Evolutionary conservation across 768 basidiomycete genomes (phyloP), one percentile per base, ranked within the genome.

Genomic region (Boletus patriciae): DNA sequence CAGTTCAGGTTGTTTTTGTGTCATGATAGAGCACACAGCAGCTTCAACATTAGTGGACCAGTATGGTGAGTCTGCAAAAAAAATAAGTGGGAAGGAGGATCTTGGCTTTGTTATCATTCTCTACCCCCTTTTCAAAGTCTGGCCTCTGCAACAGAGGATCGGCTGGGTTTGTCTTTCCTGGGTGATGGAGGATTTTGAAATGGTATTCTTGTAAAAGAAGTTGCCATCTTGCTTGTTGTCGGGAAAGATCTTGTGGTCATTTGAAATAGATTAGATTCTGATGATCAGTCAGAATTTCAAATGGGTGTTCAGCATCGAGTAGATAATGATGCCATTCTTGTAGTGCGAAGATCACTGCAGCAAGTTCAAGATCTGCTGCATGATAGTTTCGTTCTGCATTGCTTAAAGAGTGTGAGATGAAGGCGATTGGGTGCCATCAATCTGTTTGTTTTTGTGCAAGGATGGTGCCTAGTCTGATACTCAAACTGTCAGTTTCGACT

Each of bases 121-220:
- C 18, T 25, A 25, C 25, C 25, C 25, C 25, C 25, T 25, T 25
- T 25, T 25, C 25, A 25, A 25, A 25, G 25, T 42, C 50, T 12
- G 50, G 4, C 31, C 21, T 31, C 29, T 9, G 0, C 2, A 36
- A 53, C 6, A 54, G 46, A 27, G 19, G 16, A 15, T 54, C 46
- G 0, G 37, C 45, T 3, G 38, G 46, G 9, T 54, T 50, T 0
- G 25, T 37, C 8, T 38, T 50, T 11, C 37, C 18, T 2, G 37
- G 10, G 0, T 18, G 6, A 12, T 50, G 37, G 0, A 2, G 1
- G 0, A 38, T 40, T 0, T 2, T n/a, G 11, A 23, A 40, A 13
- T 50, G 37, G 4, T 38, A 50, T 40, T 38, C 15, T 10, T 50
- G 37, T 1, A 29, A 7, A 1, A 29, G 6, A 5, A 27, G 25